Evolutionary conservation across 2,329 filamentous ascomycete species (phyloP).

Genomic region (Neoarthrinium moseri): DNA sequence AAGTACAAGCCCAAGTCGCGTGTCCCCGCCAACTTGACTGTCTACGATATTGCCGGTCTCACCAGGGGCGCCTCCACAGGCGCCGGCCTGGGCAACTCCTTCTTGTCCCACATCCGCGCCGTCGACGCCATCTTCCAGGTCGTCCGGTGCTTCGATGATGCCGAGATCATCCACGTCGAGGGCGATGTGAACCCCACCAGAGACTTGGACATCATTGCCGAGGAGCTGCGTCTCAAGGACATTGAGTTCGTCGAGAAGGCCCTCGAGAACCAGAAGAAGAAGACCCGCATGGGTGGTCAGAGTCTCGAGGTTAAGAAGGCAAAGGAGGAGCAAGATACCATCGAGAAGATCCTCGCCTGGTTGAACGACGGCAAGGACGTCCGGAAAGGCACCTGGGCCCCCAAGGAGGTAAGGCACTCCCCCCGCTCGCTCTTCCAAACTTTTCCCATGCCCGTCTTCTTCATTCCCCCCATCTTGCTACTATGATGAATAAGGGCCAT

Average conservation of each 20-base stretch:
- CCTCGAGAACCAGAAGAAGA: conserved; percentile 87
- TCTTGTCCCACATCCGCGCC: conserved; percentile 97
- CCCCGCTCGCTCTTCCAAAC: conserved; percentile 16
- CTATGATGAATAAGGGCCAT: conserved; percentile 98
- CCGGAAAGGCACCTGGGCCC: conserved; percentile 82
- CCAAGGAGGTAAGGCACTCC: conserved; percentile 81
- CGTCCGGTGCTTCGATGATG: conserved; percentile 96
- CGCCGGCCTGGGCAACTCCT: conserved; percentile 94
- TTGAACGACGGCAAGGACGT: conserved; percentile 90
- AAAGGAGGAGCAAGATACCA: conserved; percentile 88
- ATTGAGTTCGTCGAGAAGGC: conserved; percentile 98
- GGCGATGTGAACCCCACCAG: conserved; percentile 94
- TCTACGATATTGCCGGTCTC: conserved; percentile 98
- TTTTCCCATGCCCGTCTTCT: neutral
- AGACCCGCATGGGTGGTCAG: conserved; percentile 91
- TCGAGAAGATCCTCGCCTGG: conserved; percentile 83
- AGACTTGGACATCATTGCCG: conserved; percentile 94
- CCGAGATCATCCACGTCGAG: conserved; percentile 99
- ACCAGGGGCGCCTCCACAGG: conserved; percentile 95
- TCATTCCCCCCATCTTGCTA: conserved; percentile 23
- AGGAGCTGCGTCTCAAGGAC: conserved; percentile 96
- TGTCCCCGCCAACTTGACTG: conserved; percentile 95
- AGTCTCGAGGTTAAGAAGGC: conserved; percentile 97
- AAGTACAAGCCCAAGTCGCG: conserved; percentile 98
- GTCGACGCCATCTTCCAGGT: conserved; percentile 98